Evolutionary conservation across 176 grass and related monocot species (phyloP).

Genomic region (Avena atlantica): DNA sequence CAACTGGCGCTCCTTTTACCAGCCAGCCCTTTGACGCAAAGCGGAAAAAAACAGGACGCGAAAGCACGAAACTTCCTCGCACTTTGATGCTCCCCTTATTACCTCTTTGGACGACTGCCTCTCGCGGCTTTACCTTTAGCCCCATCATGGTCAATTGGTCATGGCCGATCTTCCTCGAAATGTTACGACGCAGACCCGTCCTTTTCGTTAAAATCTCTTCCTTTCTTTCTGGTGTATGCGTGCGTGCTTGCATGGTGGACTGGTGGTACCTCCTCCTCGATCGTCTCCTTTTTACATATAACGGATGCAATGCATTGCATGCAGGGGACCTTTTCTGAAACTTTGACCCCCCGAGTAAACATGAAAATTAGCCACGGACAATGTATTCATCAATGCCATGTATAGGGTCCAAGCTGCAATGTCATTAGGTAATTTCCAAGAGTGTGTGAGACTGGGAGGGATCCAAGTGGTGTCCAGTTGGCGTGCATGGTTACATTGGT

Average conservation of each 20-base stretch:
- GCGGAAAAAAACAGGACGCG: not conserved
- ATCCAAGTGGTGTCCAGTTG: not conserved
- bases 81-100: constrained; percentile 39
- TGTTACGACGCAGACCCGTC: not conserved
- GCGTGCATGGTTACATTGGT: not conserved
- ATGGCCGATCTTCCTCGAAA: constrained; percentile 25
- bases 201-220: not conserved
- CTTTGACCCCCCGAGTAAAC: not conserved
- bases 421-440: too few species aligned
- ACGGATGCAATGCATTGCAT: too few species aligned
- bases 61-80: constrained; percentile 51
- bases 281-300: too few species aligned
- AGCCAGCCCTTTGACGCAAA: constrained; percentile 36
- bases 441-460: not conserved
- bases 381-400: too few species aligned
- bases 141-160: not conserved
- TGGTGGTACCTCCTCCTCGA: not conserved
- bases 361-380: not conserved
- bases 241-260: not conserved
- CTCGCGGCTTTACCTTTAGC: constrained; percentile 15
- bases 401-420: too few species aligned
- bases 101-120: constrained; percentile 27
- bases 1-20: constrained; percentile 16
- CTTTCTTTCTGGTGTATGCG: not conserved
- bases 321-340: not conserved